Evolutionary conservation across 768 basidiomycete genomes (phyloP).

Genomic region (Podaxis rugospora): DNA sequence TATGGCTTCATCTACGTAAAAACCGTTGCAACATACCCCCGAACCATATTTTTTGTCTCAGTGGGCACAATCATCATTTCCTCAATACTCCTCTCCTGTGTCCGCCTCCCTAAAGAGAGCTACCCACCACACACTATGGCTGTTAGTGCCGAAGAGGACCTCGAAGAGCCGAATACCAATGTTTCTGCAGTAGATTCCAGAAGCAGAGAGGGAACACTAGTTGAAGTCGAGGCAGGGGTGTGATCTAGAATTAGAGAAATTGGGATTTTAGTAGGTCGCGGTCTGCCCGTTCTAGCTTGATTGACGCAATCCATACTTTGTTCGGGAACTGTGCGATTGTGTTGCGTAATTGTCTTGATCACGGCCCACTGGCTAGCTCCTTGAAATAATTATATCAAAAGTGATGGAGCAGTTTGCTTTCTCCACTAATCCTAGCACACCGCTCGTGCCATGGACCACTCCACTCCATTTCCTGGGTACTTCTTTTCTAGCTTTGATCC

Average conservation of each 20-base stretch:
- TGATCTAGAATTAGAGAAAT: background rate
- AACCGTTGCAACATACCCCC: slow-evolving; percentile 68
- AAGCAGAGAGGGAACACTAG: background rate
- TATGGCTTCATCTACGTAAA: slow-evolving; percentile 69
- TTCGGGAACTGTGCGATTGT: background rate
- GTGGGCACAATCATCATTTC: slow-evolving; percentile 34
- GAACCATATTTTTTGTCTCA: slow-evolving; percentile 63
- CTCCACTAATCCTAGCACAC: background rate
- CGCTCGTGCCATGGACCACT: background rate
- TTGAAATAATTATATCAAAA: background rate
- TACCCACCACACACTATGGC: background rate
- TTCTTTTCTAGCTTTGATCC: background rate
- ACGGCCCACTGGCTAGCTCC: background rate
- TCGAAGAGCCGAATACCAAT: background rate
- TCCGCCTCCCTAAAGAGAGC: slow-evolving; percentile 32
- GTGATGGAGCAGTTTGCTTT: background rate
- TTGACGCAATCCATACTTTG: background rate
- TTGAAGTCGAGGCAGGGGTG: background rate
- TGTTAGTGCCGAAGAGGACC: background rate
- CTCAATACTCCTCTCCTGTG: slow-evolving; percentile 40
- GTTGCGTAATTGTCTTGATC: background rate
- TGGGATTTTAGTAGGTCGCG: background rate
- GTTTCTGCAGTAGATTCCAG: background rate
- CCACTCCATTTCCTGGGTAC: background rate
- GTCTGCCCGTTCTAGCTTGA: background rate